Evolutionary conservation across 208 protist genomes (phyloP).

Genomic region (Leishmania amazonensis): DNA sequence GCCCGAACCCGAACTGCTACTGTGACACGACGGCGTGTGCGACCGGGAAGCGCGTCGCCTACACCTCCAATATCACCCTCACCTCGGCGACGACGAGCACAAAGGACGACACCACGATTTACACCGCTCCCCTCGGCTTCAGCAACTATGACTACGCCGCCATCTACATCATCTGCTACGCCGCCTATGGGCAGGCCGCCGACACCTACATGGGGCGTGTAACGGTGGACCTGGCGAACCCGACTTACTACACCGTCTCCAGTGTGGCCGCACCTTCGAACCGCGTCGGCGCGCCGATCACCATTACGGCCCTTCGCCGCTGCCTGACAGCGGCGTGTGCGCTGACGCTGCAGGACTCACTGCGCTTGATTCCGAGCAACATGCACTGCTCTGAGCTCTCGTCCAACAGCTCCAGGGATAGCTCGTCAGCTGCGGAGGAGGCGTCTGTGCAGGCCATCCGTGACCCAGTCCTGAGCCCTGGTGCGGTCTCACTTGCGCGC

Average conservation of each 20-base stretch:
- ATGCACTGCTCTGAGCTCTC: conserved; percentile 46
- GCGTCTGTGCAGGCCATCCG: conserved; percentile 38
- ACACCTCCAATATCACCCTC: conserved; percentile 27
- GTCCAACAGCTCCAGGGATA: background rate
- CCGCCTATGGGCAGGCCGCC: conserved; percentile 21
- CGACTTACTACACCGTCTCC: conserved; percentile 84
- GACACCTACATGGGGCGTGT: conserved; percentile 78
- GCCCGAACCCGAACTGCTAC: conserved; percentile 66
- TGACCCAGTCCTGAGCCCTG: conserved; percentile 27
- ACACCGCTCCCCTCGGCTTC: conserved; percentile 64
- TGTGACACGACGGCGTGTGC: conserved; percentile 70
- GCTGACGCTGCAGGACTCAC: conserved; percentile 46
- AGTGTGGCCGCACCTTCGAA: conserved; percentile 40
- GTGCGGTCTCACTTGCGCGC: conserved; percentile 42
- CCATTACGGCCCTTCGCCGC: conserved; percentile 52
- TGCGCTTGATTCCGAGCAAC: conserved; percentile 52
- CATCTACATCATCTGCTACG: conserved; percentile 86
- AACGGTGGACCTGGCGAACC: conserved; percentile 68
- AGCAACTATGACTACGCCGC: conserved; percentile 72
- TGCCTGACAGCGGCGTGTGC: conserved; percentile 48
- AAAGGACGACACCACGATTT: conserved; percentile 33
- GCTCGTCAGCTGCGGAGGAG: background rate
- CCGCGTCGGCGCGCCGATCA: conserved; percentile 64
- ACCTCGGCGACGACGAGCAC: conserved; percentile 23
- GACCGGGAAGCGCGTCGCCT: conserved; percentile 36